These are phyloP conservation scores for Striga asiatica DNA, from an alignment of 257 asterid genomes.

Conservation along the genomic window DNA sequence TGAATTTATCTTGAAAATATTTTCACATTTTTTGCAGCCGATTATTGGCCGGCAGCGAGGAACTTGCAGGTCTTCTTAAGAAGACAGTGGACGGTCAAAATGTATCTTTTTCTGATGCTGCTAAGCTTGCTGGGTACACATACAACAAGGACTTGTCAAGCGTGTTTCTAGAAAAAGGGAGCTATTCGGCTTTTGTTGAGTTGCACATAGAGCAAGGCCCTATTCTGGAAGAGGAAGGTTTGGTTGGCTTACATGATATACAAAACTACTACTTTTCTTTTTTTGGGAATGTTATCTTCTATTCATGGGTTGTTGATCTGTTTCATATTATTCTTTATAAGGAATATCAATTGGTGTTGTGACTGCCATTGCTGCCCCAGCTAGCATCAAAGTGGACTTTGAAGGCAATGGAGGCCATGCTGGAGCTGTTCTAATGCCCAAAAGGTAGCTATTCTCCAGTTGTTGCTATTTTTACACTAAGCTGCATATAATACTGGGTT, in stretches of 20 bases:
- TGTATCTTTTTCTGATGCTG: slow-evolving; percentile 58
- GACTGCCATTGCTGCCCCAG: slow-evolving; percentile 98
- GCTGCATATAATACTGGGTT: too few relatives aligned
- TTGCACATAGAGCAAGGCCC: slow-evolving; percentile 99
- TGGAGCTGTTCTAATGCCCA: slow-evolving; percentile 89
- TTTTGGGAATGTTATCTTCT: not conserved
- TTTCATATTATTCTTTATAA: slow-evolving; percentile 16
- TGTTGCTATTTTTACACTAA: too few relatives aligned
- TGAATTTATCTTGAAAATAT: slow-evolving; percentile 23
- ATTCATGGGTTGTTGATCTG: not conserved
- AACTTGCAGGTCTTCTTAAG: slow-evolving; percentile 51
- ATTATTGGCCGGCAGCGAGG: slow-evolving; percentile 67
- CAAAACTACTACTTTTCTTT: not conserved
- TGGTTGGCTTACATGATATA: not conserved
- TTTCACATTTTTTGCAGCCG: slow-evolving; percentile 85
- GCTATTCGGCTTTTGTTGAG: slow-evolving; percentile 69
- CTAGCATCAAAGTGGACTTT: slow-evolving; percentile 82
- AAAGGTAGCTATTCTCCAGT: slow-evolving; percentile 46
- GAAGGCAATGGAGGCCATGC: slow-evolving; percentile 99
- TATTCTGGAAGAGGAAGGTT: slow-evolving; percentile 90
- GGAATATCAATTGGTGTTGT: slow-evolving; percentile 73
- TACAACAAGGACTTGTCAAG: slow-evolving; percentile 42
- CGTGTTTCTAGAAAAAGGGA: slow-evolving; percentile 57
- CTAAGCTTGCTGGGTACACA: slow-evolving; percentile 59
- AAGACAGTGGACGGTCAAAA: slow-evolving; percentile 55